Percentiles rank a stretch among this genome's conserved stretches.
These are phyloP conservation scores for Aspergillus campestris DNA, from an alignment of 495 filamentous ascomycete genomes.

Conservation along the genomic window DNA sequence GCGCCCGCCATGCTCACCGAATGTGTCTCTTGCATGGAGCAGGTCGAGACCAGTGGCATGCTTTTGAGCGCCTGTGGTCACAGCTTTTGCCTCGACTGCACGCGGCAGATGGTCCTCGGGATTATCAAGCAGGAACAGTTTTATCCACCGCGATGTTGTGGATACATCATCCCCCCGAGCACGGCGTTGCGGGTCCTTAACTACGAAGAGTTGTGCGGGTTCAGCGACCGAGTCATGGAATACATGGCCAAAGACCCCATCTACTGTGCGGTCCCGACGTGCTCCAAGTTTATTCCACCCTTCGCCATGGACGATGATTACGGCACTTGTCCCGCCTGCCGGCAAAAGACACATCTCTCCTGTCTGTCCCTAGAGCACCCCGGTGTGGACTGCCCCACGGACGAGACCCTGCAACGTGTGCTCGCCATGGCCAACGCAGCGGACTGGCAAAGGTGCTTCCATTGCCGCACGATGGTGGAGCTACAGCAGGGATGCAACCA, in stretches of 20 bases:
- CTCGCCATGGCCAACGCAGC: conserved; percentile 5
- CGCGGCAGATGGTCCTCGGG: conserved; percentile 8
- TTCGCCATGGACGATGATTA: conserved; percentile 5
- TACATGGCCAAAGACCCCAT: conserved; percentile 10
- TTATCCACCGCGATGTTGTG: conserved; percentile 14
- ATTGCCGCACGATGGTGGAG: conserved; percentile 14
- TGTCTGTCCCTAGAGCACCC: conserved; percentile 12
- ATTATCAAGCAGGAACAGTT: conserved; percentile 15
- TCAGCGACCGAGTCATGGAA: conserved; percentile 11
- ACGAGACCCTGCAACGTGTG: conserved; percentile 8
- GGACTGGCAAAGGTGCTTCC: conserved; percentile 12
- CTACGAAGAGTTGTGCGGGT: conserved; percentile 6
- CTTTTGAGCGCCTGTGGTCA: conserved; percentile 9
- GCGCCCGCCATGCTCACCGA: background rate
- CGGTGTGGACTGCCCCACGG: conserved; percentile 13
- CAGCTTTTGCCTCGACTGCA: conserved; percentile 9
- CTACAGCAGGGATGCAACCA: conserved; percentile 12
- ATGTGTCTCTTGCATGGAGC: conserved; percentile 10
- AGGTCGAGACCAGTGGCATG: background rate
- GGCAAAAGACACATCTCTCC: conserved; percentile 9
- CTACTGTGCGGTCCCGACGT: conserved; percentile 12
- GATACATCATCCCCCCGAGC: background rate
- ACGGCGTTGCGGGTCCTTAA: conserved; percentile 3
- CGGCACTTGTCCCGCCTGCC: conserved; percentile 10
- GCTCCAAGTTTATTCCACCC: conserved; percentile 15